Base-by-base conservation (phyloP, 139 green algal species). In the Haematococcus lacustris region DNA sequence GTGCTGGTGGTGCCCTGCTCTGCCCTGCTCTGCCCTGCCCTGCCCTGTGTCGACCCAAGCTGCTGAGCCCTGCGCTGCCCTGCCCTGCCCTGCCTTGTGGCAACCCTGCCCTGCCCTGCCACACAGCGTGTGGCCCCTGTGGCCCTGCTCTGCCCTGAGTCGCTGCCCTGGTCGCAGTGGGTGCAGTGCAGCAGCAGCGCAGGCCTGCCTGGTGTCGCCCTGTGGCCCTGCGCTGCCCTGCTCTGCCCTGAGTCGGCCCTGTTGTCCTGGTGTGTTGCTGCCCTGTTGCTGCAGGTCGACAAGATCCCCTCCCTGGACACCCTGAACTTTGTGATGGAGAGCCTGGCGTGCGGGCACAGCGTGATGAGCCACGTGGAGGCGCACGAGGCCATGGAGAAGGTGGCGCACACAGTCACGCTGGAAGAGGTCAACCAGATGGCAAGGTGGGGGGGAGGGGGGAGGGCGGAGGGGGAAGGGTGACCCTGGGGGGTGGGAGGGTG, bases 311-410 rank as follows among this genome's bases (percentile, higher is more conserved):
- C 70, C 51, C 63, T 94, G 38, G 92, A 99, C 82, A 97, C 90
- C 53, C 88, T 99, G 69, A 93, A 99, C 71, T 98, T 97, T 79
- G 80, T 97, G 59, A 99, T 99, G 95, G 95, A 99, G 85, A 91
- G 71, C 73, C 82, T 97, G 61, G 94, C 95, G 25, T 88, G 97
- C 65, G 91, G 91, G 1, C 91, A 98, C 88, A 91, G 83, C 7
- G 83, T 98, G 38, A 91, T 88, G 79, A 75, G 68, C 43, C 86
- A 89, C 70, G 69, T 71, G 34, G 76, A 84, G 32, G 77, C 81
- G 23, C 84, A 91, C 66, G 82, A 92, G 75, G 84, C 85, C 38
- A 85, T 97, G 85, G 50, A 82, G 38, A 60, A 75, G 37, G 74
- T 91, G n/a, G 87, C 86, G 38, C 84, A 92, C 43, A 73, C 65